Base-by-base conservation (phyloP, 495 filamentous ascomycete genomes). In the Daldinia bambusicola region DNA sequence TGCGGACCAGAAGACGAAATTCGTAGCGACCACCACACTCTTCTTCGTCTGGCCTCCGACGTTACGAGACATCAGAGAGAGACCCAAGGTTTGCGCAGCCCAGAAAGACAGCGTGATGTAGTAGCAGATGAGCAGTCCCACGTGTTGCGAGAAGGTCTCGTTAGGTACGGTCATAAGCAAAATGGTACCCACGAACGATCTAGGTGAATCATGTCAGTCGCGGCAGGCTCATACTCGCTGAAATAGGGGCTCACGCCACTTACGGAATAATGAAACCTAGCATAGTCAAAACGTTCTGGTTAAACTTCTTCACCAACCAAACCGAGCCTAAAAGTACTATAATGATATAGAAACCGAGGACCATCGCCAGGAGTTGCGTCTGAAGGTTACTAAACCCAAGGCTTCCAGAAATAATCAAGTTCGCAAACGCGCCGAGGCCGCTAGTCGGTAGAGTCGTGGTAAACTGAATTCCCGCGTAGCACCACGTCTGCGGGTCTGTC, bases 301-400 rank as follows among this genome's bases (percentile, higher is more conserved):
- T 75, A 3, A 82, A 88, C 74, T 81, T 87, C 74, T 88, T 89
- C 2, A 90, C 90, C 1, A 92, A 74, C 84, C 84, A 92, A 1
- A 88, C 84, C 0, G 87, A 89, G 2, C 80, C 81, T 38, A 92
- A 74, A 31, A 93, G 77, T 13, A 91, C 86, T 36, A 89, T 84
- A 62, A 91, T 89, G 67, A 92, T 91, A 64, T 90, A 91, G 40
- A 85, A 87, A 5, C 90, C 90, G 1, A 92, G 79, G 5, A 92
- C 89, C 88, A 93, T 93, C 16, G 89, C 86, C 38, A 88, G 75
- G 10, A 88, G 78, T 75, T 88, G 86, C 1, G 86, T 87, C 67
- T 88, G 79, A 13, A 87, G 77, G 8, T 76, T 72, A 4, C 75
- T 79, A 63, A 87, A 89, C 5, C 82, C 70, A 57, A 89, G 82